Evolutionary conservation across 177 flowering plant species (phyloP), one percentile per base, ranked within the genome.

Genomic region (Tripterygium wilfordii): DNA sequence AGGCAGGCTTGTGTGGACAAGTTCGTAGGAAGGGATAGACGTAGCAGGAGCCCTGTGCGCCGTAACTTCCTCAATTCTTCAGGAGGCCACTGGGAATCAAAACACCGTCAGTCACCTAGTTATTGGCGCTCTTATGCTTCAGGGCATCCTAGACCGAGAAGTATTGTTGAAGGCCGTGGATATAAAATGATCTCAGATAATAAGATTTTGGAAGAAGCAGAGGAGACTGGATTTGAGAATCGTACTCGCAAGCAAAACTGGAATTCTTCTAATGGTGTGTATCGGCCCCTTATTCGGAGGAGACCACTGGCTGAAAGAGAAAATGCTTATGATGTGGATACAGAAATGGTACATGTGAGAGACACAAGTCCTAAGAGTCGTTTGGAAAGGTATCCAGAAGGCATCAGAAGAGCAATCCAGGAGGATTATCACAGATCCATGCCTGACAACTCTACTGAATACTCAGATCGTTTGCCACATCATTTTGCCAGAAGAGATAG

Each of bases 301-400:
- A 58, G 72, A 62, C 76, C 83, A 45, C 70, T 78, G 13, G 36
- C 40, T 18, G 68, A 69, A n/a, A 58, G 76, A 46, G 80, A 73
- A 29, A 77, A 67, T 5, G 46, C 46, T 28, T 56, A 70, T 68
- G 61, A 56, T 29, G 56, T 60, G 37, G 56, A 36, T 35, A 40
- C 54, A 33, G 65, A 74, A 51, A 51, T 46, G 53, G 47, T 39
- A 13, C 48, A 50, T 13, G 44, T 43, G 5, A 61, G 72, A 59
- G 79, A 70, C 8, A 49, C 45, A 2, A 62, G 67, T 63, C 72
- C 64, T 16, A 54, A 75, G 44, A 49, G 61, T 19, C 54, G 78
- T 48, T 54, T 72, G 48, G 58, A 66, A 32, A 64, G 71, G 56
- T 71, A 62, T 24, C 56, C 61, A 7, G 58, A 66, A 57, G 65